Conservation (phyloP, 176 grass and related monocot species). For the Luzula sylvatica region DNA sequence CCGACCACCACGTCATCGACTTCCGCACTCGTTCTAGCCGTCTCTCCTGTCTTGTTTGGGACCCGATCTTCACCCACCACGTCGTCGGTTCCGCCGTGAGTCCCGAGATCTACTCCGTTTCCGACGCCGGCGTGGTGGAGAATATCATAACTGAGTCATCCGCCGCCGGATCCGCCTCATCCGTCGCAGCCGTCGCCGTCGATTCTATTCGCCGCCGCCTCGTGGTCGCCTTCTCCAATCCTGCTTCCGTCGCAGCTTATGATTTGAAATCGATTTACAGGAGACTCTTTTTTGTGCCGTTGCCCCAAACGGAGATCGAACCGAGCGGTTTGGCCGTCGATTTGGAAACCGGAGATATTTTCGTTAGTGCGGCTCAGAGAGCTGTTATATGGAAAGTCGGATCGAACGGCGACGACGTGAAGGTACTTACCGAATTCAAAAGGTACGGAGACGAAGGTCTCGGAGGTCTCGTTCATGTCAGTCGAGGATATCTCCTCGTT, state of each 20-base stretch:
- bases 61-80: conserved; percentile 62
- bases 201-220: conserved; percentile 56
- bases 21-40: conserved; percentile 9
- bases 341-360: conserved; percentile 35
- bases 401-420: conserved; percentile 9
- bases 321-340: conserved; percentile 63
- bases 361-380: conserved; percentile 39
- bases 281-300: conserved; percentile 32
- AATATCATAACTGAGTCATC: conserved; percentile 31
- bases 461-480: conserved; percentile 38
- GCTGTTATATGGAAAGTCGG: conserved; percentile 40
- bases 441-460: conserved; percentile 8
- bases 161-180: not conserved
- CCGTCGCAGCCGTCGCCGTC: conserved; percentile 24
- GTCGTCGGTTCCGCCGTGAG: conserved; percentile 42
- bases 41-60: conserved; percentile 58
- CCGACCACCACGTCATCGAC: conserved; percentile 49
- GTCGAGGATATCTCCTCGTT: conserved; percentile 61
- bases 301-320: conserved; percentile 25
- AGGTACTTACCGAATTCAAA: conserved; percentile 1
- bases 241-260: conserved; percentile 38
- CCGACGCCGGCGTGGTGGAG: conserved; percentile 70
- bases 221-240: conserved; percentile 29
- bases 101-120: conserved; percentile 45
- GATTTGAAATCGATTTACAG: conserved; percentile 50